Conservation (phyloP, 208 protist genomes). For the Strigomonas culicis region DNA sequence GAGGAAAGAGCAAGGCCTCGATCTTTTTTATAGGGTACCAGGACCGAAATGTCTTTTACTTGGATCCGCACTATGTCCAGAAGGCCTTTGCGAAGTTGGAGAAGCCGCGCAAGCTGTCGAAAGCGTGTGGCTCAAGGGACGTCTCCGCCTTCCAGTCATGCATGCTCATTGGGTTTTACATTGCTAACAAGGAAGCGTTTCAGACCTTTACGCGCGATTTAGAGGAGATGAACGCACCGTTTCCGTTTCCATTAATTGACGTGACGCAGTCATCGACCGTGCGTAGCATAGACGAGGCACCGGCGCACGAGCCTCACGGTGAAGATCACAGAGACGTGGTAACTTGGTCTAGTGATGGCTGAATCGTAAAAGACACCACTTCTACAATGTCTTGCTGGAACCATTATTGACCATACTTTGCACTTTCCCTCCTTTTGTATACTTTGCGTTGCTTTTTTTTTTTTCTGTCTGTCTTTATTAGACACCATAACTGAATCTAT, state of each 20-base stretch:
- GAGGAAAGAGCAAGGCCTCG: constrained; percentile 36
- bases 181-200: constrained; percentile 34
- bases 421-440: neutral
- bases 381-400: no score
- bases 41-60: constrained; percentile 37
- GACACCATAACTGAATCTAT: no score
- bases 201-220: constrained; percentile 35
- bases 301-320: no score
- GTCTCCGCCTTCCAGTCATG: constrained; percentile 28
- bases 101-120: constrained; percentile 14
- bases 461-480: constrained; percentile 15
- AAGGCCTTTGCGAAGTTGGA: constrained; percentile 40
- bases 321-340: neutral
- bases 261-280: constrained; percentile 6
- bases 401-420: no score
- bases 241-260: constrained; percentile 51
- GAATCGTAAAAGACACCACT: neutral
- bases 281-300: no score
- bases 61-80: constrained; percentile 79
- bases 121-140: constrained; percentile 10
- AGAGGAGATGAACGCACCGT: constrained; percentile 21
- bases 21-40: constrained; percentile 69
- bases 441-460: neutral
- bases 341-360: neutral
- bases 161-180: constrained; percentile 67